A percentile compares a stretch with the other conserved stretches of the same genome.
Evolutionary conservation across 306 rosid species (phyloP).

Genomic region (Rubus parviflorus): DNA sequence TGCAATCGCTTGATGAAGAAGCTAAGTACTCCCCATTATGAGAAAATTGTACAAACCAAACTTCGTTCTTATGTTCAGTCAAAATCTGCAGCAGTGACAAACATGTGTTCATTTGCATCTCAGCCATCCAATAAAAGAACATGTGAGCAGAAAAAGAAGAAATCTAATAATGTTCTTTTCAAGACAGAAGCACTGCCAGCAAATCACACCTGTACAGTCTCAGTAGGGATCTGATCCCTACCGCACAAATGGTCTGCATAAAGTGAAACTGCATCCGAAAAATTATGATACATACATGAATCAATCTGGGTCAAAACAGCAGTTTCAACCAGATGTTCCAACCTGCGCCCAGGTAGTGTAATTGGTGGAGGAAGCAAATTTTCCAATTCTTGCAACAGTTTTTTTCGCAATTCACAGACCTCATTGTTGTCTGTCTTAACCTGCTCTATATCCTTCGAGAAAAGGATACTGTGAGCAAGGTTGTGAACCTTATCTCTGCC

Average conservation of each 20-base stretch:
- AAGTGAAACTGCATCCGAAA: slow-evolving; percentile 53
- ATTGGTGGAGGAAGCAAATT: slow-evolving; percentile 65
- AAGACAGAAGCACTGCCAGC: slow-evolving; percentile 14
- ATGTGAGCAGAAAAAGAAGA: background rate
- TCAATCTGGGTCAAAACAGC: slow-evolving; percentile 61
- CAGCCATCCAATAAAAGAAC: slow-evolving; percentile 10
- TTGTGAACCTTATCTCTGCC: slow-evolving; percentile 54
- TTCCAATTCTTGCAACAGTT: slow-evolving; percentile 59
- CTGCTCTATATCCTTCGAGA: slow-evolving; percentile 41
- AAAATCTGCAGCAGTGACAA: slow-evolving; percentile 62
- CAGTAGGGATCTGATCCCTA: slow-evolving; percentile 71
- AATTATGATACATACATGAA: slow-evolving; percentile 71
- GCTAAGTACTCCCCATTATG: slow-evolving; percentile 80
- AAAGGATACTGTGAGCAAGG: slow-evolving; percentile 52
- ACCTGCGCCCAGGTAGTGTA: slow-evolving; percentile 55
- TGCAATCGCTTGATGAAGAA: slow-evolving; percentile 83
- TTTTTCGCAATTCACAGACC: slow-evolving; percentile 44
- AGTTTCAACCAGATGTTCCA: slow-evolving; percentile 77
- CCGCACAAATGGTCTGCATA: slow-evolving; percentile 72
- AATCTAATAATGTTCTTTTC: background rate
- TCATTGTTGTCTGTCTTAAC: slow-evolving; percentile 33
- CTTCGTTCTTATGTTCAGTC: slow-evolving; percentile 86
- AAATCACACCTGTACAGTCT: slow-evolving; percentile 72
- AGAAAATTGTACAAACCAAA: slow-evolving; percentile 94
- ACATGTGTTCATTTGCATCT: slow-evolving; percentile 15